Evolutionary conservation across 2,329 filamentous ascomycete species (phyloP).

Genomic region (Beauveria pseudobassiana): DNA sequence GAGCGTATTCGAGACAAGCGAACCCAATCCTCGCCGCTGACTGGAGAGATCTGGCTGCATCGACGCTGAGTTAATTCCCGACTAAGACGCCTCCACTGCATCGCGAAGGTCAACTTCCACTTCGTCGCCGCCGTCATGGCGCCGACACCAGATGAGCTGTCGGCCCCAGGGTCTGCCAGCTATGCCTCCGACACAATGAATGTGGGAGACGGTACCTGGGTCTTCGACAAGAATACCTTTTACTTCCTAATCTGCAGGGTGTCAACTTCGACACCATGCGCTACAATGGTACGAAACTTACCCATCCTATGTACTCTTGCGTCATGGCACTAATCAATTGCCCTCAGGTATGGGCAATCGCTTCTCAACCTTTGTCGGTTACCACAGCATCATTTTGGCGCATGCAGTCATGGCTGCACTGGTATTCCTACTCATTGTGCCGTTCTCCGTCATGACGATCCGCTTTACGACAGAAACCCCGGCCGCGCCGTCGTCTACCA

Average conservation of each 20-base stretch:
- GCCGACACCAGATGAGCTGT: conserved; percentile 51
- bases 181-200: conserved; percentile 68
- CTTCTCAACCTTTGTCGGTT: conserved; percentile 61
- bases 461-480: conserved; percentile 60
- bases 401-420: conserved; percentile 67
- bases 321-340: conserved; percentile 10
- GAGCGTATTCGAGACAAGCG: background rate
- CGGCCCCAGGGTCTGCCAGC: conserved; percentile 62
- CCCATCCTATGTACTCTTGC: background rate
- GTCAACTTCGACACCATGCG: conserved; percentile 75
- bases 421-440: conserved; percentile 67
- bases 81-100: background rate
- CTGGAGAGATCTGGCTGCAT: background rate
- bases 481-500: conserved; percentile 60
- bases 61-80: background rate
- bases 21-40: background rate
- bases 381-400: conserved; percentile 61
- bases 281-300: conserved; percentile 62
- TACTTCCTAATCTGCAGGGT: conserved; percentile 69
- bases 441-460: conserved; percentile 63
- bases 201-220: conserved; percentile 80
- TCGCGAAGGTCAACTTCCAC: conserved; percentile 10
- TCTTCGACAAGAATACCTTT: conserved; percentile 69
- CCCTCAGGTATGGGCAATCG: conserved; percentile 72
- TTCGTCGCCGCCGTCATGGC: conserved; percentile 47